Percentiles rank a stretch among this genome's conserved stretches.
Conservation (phyloP, 768 basidiomycete species). For the Tricholoma sp. region DNA sequence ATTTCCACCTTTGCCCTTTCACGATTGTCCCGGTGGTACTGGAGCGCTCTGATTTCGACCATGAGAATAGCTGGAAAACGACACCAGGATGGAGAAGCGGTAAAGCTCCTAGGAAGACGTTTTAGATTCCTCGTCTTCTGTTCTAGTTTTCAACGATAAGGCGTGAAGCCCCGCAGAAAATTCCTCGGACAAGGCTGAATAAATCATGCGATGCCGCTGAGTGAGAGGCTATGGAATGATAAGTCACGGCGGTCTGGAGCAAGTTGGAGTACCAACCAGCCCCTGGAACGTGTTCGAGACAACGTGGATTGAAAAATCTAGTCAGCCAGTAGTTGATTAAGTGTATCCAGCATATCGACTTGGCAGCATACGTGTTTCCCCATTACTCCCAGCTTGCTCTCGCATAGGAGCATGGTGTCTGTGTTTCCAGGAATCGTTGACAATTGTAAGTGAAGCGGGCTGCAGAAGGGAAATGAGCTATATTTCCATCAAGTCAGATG, state of each 20-base stretch:
- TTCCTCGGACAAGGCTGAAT: slow-evolving; percentile 68
- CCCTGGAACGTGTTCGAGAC: slow-evolving; percentile 70
- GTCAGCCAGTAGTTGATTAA: slow-evolving; percentile 8
- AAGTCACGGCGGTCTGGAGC: slow-evolving; percentile 4
- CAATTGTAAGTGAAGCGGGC: slow-evolving; percentile 60
- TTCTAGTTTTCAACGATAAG: slow-evolving; percentile 70
- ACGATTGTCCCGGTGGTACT: too few species aligned
- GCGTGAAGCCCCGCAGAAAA: slow-evolving; percentile 70
- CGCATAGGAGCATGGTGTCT: slow-evolving; percentile 82
- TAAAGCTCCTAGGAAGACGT: not conserved
- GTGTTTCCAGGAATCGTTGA: slow-evolving; percentile 83
- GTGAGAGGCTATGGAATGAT: slow-evolving; percentile 30
- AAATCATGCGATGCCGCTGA: slow-evolving; percentile 79
- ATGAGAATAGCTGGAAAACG: too few species aligned
- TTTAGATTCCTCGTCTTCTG: slow-evolving; percentile 41
- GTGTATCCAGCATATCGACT: slow-evolving; percentile 4
- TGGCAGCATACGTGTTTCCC: slow-evolving; percentile 68
- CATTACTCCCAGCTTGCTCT: slow-evolving; percentile 57
- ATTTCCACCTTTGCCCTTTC: too few species aligned
- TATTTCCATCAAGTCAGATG: not conserved
- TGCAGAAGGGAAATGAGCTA: slow-evolving; percentile 60
- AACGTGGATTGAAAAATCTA: slow-evolving; percentile 75
- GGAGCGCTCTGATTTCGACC: too few species aligned
- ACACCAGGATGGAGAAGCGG: not conserved
- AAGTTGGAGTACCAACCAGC: slow-evolving; percentile 44